Evolutionary conservation across 2,329 filamentous ascomycete genomes (phyloP), one percentile per base, ranked within the genome.

Genomic region (Claviceps sp.): DNA sequence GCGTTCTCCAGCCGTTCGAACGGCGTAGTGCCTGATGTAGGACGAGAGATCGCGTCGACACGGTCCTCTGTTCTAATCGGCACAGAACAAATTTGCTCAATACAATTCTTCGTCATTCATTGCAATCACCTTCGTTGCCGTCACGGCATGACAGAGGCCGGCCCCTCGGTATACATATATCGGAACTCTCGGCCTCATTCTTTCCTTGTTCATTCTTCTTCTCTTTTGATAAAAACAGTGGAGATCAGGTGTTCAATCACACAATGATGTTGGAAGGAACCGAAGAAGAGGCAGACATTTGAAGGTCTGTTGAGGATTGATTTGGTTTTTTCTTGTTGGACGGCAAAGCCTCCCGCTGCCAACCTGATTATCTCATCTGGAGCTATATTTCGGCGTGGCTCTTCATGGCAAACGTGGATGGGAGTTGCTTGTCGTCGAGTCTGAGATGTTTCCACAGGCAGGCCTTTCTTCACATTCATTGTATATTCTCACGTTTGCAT

Each of bases 41-140:
- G 17, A 26, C 22, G 20, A 34, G 16, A 22, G 38, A 47, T 14
- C 29, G 51, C 26, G 44, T 50, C 26, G 51, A 47, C 43, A 36
- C 9, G 29, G 29, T 34, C 51, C 45, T 16, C 22, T 23, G 16
- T 22, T 23, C 23, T 17, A 26, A 52, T 36, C 34, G 47, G 13
- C 36, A 49, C 26, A 34, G 17, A 50, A 45, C 29, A 13, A 29
- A 13, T 17, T 37, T 39, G 34, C 38, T 48, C 67, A 66, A 67
- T 69, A 67, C 64, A 56, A 57, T 69, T 69, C 65, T 58, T 54
- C 59, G 65, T 68, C 67, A 65, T 55, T 69, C 67, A 54, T 67
- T 69, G 50, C 67, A 53, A 60, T 37, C 53, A 54, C 7, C 56
- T 64, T 61, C 56, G 58, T 57, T 57, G 56, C 57, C 53, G 55